Evolutionary conservation across 257 asterid species (phyloP), one percentile per base, ranked within the genome.

Genomic region (Solanum dulcamara): DNA sequence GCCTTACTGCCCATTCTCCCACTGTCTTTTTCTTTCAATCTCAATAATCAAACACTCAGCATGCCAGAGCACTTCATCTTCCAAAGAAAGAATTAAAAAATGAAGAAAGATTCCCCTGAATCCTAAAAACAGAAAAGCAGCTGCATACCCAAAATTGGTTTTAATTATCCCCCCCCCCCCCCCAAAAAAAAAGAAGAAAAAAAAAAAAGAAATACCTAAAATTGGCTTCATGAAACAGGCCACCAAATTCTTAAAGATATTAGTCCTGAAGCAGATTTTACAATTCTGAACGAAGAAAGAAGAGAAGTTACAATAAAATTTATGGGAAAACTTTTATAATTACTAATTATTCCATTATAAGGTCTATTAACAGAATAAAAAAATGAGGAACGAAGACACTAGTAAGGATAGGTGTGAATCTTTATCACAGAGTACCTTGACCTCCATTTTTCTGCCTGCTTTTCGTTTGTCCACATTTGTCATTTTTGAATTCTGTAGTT

Each of bases 351-450:
- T 38, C 42, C 17, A 22, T 33, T 48, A 64, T 32, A 64, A 38
- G 33, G 44, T 48, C 64, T 42, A 67, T 57, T 28, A 28, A 77
- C 70, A 74, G 71, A 33, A 51, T 2, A 51, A 67, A 74, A 74
- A 84, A 57, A 20, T 44, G 81, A 83, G 66, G 37, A 46, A 46
- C 3, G 33, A 67, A 13, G 42, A 67, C 35, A 38, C 60, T 28
- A 66, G 33, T 13, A 66, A 64, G 79, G 44, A 44, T 33, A 30
- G 50, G 44, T 42, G 7, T 30, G 66, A 64, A 46, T 40, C 55
- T 42, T 79, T 48, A 75, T 46, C 32, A 66, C 42, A 85, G 75
- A 75, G 53, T 92, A 96, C 99, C 99, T 93, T 89, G 84, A 90
- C 90, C 77, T 90, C 93, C 55, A 80, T 84, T 87, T 80, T 90